phyloP scores from a whole-genome alignment of 371 early-diverging fungal genomes.

The Chytridium lagenaria region DNA sequence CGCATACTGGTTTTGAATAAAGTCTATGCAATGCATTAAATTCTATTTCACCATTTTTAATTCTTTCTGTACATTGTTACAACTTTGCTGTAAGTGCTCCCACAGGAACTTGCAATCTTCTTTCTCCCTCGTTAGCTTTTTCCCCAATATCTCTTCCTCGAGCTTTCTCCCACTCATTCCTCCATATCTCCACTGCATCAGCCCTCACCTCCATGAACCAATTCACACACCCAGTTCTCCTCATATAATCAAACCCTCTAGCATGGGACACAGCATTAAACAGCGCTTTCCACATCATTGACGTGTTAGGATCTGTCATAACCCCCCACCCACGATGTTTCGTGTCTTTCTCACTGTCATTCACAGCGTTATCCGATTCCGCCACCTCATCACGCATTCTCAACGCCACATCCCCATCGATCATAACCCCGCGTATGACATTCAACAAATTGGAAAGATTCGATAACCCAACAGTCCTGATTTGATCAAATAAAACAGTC shows the following conservation, averaged over 20 bases:
- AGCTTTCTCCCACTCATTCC: too few relatives aligned
- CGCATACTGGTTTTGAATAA: too few relatives aligned
- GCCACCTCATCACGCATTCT: background rate
- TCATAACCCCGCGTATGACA: slow-evolving; percentile 35
- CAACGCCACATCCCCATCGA: slow-evolving; percentile 24
- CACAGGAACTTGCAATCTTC: background rate
- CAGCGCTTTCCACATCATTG: slow-evolving; percentile 39
- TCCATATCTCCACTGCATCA: slow-evolving; percentile 31
- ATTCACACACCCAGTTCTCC: slow-evolving; percentile 38
- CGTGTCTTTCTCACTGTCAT: background rate
- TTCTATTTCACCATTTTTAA: too few relatives aligned
- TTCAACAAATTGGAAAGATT: slow-evolving; percentile 32
- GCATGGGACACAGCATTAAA: slow-evolving; percentile 34
- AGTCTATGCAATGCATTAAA: too few relatives aligned
- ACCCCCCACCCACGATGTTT: slow-evolving; percentile 25
- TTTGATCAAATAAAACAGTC: slow-evolving; percentile 42
- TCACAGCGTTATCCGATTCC: background rate
- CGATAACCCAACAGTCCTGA: slow-evolving; percentile 35
- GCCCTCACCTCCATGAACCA: slow-evolving; percentile 42
- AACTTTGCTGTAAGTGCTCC: background rate
- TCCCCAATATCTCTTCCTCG: background rate
- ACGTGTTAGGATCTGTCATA: slow-evolving; percentile 30
- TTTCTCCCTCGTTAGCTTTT: background rate
- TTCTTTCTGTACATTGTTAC: background rate
- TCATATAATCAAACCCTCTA: slow-evolving; percentile 42